Conservation (phyloP, 1,139 yeast genomes). For the Pichia sp. region DNA sequence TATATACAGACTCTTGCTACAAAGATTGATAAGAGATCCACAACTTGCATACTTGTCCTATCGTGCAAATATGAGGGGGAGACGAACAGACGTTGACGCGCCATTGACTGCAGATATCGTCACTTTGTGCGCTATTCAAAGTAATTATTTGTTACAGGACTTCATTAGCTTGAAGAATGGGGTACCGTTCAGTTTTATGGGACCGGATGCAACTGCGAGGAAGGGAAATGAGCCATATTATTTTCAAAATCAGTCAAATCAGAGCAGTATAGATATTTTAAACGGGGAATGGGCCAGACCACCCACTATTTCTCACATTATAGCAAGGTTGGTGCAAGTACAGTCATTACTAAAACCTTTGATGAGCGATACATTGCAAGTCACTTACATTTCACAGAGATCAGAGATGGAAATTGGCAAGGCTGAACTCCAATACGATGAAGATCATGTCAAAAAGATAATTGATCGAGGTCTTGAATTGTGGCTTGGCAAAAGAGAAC, state of each 20-base stretch:
- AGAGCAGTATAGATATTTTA: slow-evolving; percentile 14
- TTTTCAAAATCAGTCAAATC: slow-evolving; percentile 9
- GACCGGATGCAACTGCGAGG: neutral
- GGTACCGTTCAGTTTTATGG: slow-evolving; percentile 24
- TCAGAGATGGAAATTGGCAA: slow-evolving; percentile 26
- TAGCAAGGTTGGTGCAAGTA: slow-evolving; percentile 48
- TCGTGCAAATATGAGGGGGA: slow-evolving; percentile 36
- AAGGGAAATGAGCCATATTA: neutral
- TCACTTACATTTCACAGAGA: slow-evolving; percentile 47
- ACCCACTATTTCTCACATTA: slow-evolving; percentile 49
- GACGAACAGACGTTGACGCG: slow-evolving; percentile 41
- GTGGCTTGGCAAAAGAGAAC: slow-evolving; percentile 50
- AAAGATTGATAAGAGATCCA: slow-evolving; percentile 26
- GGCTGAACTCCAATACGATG: slow-evolving; percentile 18
- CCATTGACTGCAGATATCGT: slow-evolving; percentile 38
- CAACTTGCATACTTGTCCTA: slow-evolving; percentile 31
- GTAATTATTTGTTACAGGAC: slow-evolving; percentile 35
- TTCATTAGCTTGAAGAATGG: slow-evolving; percentile 42
- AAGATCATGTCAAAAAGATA: slow-evolving; percentile 24
- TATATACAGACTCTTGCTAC: slow-evolving; percentile 44
- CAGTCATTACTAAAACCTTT: slow-evolving; percentile 32
- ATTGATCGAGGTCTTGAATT: slow-evolving; percentile 34
- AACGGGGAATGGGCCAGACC: slow-evolving; percentile 41
- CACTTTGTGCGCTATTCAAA: slow-evolving; percentile 32
- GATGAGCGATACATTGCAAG: slow-evolving; percentile 32